Evolutionary conservation across 768 basidiomycete species (phyloP).

Genomic region (Tephrocybe sp.): DNA sequence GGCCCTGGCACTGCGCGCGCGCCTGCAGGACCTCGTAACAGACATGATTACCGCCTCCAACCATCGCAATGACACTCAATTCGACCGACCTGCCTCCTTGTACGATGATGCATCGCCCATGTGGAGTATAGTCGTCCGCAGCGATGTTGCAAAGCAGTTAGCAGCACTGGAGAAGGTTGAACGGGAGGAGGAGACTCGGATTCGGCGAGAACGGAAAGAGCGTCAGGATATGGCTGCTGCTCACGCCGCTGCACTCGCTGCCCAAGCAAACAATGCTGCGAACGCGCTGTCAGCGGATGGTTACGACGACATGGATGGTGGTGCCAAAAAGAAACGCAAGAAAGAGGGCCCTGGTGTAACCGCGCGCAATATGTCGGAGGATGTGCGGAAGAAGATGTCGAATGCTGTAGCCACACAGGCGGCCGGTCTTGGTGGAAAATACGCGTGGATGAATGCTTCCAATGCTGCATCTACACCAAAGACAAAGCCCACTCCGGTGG

Average conservation of each 20-base stretch:
- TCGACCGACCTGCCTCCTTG: constrained; percentile 61
- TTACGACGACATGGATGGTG: constrained; percentile 48
- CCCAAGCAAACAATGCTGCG: constrained; percentile 47
- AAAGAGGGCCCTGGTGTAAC: constrained; percentile 84
- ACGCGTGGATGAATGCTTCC: constrained; percentile 85
- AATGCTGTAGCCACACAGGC: constrained; percentile 89
- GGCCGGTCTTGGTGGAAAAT: constrained; percentile 81
- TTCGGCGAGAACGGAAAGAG: constrained; percentile 78
- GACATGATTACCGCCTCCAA: constrained; percentile 67
- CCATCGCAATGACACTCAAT: constrained; percentile 72
- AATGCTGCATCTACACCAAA: constrained; percentile 40
- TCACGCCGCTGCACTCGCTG: constrained; percentile 62
- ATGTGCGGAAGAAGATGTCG: constrained; percentile 88
- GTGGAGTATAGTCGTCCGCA: constrained; percentile 80
- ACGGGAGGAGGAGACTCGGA: constrained; percentile 77
- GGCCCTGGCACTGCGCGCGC: constrained; percentile 73
- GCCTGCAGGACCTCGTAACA: constrained; percentile 68
- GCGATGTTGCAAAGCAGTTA: constrained; percentile 79
- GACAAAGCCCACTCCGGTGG: constrained; percentile 22
- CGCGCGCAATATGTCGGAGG: constrained; percentile 88
- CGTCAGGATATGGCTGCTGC: constrained; percentile 71
- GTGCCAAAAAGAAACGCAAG: constrained; percentile 78
- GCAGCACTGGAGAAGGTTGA: constrained; percentile 75
- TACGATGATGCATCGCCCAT: constrained; percentile 73
- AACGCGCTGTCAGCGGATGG: constrained; percentile 23